These are phyloP conservation scores for Schoenoplectus tabernaemontani DNA, from an alignment of 202 grass and related monocot species.

Conservation along the genomic window DNA sequence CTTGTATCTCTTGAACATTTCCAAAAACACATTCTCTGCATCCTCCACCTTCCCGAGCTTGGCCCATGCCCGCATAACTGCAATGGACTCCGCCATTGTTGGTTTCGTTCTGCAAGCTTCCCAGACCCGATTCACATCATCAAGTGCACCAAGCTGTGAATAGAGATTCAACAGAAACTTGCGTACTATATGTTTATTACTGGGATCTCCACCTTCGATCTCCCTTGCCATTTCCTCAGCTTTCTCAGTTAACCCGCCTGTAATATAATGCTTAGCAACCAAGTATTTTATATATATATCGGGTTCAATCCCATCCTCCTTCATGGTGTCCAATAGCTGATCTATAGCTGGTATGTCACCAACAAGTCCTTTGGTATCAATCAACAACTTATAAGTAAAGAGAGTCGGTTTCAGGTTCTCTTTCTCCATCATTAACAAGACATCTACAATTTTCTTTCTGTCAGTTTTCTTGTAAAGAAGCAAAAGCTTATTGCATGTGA, in stretches of 20 bases:
- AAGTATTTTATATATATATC: slow-evolving; percentile 39
- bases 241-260: slow-evolving; percentile 46
- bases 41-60: slow-evolving; percentile 46
- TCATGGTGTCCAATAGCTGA: slow-evolving; percentile 54
- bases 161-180: slow-evolving; percentile 53
- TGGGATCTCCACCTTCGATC: slow-evolving; percentile 59
- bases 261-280: slow-evolving; percentile 63
- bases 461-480: slow-evolving; percentile 77
- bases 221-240: slow-evolving; percentile 42
- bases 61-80: slow-evolving; percentile 59
- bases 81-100: slow-evolving; percentile 28
- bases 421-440: slow-evolving; percentile 80
- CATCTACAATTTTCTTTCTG: slow-evolving; percentile 74
- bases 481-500: slow-evolving; percentile 67
- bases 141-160: slow-evolving; percentile 45
- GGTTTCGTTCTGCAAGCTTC: slow-evolving; percentile 37
- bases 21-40: slow-evolving; percentile 54
- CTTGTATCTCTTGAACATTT: slow-evolving; percentile 28
- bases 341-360: slow-evolving; percentile 67
- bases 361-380: slow-evolving; percentile 47
- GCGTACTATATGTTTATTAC: slow-evolving; percentile 37
- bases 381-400: slow-evolving; percentile 70
- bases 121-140: slow-evolving; percentile 70
- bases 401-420: slow-evolving; percentile 58
- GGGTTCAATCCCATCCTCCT: slow-evolving; percentile 41